Evolutionary conservation across 2,329 filamentous ascomycete species (phyloP).

Genomic region (Endoconidiophora polonica): DNA sequence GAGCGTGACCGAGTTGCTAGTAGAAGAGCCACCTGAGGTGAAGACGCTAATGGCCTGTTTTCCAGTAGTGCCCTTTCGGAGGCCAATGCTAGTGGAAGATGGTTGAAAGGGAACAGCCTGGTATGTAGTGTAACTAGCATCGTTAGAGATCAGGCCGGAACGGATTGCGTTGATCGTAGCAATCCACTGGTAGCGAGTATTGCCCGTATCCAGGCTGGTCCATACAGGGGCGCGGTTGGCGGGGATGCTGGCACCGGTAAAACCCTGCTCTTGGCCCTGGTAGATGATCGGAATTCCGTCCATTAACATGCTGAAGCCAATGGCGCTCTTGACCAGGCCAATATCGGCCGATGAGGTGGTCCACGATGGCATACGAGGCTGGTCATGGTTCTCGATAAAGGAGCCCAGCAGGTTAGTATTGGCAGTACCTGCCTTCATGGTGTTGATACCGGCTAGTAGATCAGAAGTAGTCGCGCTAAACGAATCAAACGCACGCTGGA

Average conservation of each 20-base stretch:
- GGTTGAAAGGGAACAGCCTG: slow-evolving; percentile 13
- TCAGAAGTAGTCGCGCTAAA: slow-evolving; percentile 12
- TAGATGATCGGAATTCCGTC: slow-evolving; percentile 42
- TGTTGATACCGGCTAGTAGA: slow-evolving; percentile 47
- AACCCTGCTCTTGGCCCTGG: slow-evolving; percentile 45
- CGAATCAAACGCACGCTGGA: slow-evolving; percentile 12
- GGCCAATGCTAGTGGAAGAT: slow-evolving; percentile 10
- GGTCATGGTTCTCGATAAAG: slow-evolving; percentile 49
- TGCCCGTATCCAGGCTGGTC: slow-evolving; percentile 11
- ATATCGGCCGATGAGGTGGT: slow-evolving; percentile 29
- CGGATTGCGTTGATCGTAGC: slow-evolving; percentile 11
- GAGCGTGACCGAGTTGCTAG: slow-evolving; percentile 12
- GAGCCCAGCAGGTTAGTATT: slow-evolving; percentile 28
- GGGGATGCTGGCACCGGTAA: slow-evolving; percentile 31
- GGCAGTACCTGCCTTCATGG: slow-evolving; percentile 37
- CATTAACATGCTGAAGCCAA: slow-evolving; percentile 18
- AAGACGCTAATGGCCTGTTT: slow-evolving; percentile 13
- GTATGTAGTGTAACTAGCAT: slow-evolving; percentile 9
- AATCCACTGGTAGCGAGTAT: slow-evolving; percentile 12
- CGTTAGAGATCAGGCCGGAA: slow-evolving; percentile 9
- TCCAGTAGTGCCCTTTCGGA: slow-evolving; percentile 11
- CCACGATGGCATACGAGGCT: slow-evolving; percentile 33
- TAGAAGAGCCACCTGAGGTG: slow-evolving; percentile 11
- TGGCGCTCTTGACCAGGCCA: slow-evolving; percentile 31
- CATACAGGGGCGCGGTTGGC: slow-evolving; percentile 13